phyloP scores from a whole-genome alignment of 2,329 filamentous ascomycete genomes.

The Neofusicoccum cordaticola region DNA sequence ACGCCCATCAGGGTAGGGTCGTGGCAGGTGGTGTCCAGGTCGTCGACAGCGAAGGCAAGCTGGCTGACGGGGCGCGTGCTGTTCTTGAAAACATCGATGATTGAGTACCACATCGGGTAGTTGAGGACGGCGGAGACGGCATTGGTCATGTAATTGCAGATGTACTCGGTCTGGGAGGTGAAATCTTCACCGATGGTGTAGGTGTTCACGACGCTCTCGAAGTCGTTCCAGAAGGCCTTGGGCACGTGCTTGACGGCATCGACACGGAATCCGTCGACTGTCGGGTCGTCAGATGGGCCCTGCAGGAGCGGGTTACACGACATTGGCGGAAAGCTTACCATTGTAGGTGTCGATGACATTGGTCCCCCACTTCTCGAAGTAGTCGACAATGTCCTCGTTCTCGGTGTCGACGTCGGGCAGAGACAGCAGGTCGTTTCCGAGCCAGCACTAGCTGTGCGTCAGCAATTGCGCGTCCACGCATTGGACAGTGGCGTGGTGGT shows the following conservation, averaged over 20 bases:
- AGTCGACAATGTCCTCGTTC: not conserved
- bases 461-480: not conserved
- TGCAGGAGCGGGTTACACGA: conserved; percentile 25
- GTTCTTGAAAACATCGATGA: conserved; percentile 38
- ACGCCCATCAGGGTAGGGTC: conserved; percentile 36
- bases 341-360: conserved; percentile 15
- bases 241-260: conserved; percentile 63
- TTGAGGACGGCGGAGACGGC: conserved; percentile 60
- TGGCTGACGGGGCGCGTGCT: conserved; percentile 27
- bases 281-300: conserved; percentile 18
- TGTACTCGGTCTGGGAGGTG: conserved; percentile 52
- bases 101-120: conserved; percentile 51
- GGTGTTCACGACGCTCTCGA: conserved; percentile 54
- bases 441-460: conserved; percentile 17
- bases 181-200: conserved; percentile 62
- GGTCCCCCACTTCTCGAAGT: not conserved
- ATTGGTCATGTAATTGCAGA: conserved; percentile 50
- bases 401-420: conserved; percentile 23
- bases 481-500: conserved; percentile 10
- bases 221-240: conserved; percentile 56
- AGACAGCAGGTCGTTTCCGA: conserved; percentile 22
- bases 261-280: conserved; percentile 56
- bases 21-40: conserved; percentile 29
- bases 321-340: not conserved
- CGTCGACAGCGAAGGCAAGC: conserved; percentile 36